Evolutionary conservation across 1,139 yeast species (phyloP), one percentile per base, ranked within the genome.

Genomic region (Pneumocystis murina): DNA sequence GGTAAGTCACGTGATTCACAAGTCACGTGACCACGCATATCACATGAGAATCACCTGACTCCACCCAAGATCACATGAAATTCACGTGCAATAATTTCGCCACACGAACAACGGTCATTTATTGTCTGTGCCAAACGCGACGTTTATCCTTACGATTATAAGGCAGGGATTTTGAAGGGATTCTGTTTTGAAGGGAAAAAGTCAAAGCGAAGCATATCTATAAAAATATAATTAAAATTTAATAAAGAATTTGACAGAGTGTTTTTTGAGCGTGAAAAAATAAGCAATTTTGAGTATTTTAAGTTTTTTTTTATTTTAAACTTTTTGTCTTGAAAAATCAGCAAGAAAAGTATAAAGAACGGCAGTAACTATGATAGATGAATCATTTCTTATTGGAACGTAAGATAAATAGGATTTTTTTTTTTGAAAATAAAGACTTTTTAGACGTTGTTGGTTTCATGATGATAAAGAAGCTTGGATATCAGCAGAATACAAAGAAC

Each of bases 401-500:
- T 48, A 48, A 24, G 33, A 1, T 12, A 7, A 5, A 33, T 28
- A 28, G 30, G 4, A 2, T 12, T 16, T 24, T 48, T 48, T 48
- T 38, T 14, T 48, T 48, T 24, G n/a, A 24, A 24, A 30, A 48
- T 10, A 48, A 48, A 12, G 16, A 16, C 17, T 35, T 60, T 61
- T 7, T 63, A 75, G 77, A 74, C 91, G 96, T 71, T 91, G 97
- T 77, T 92, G 98, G 98, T 85, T 87, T 71, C 96, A 95, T 41
- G 94, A 88, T 74, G 89, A 85, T 67, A 80, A 81, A 64, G 82
- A 83, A 70, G 98, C 97, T 43, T 92, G 97, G 96, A 79, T 90
- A 59, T 95, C 96, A 59, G 94, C 90, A 62, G 86, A 84, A 66
- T 89, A 92, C 62, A 78, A 81, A 65, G 78, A 82, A 64, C 74